phyloP scores from a whole-genome alignment of 306 rosid species.

The Arachis hypogaea region DNA sequence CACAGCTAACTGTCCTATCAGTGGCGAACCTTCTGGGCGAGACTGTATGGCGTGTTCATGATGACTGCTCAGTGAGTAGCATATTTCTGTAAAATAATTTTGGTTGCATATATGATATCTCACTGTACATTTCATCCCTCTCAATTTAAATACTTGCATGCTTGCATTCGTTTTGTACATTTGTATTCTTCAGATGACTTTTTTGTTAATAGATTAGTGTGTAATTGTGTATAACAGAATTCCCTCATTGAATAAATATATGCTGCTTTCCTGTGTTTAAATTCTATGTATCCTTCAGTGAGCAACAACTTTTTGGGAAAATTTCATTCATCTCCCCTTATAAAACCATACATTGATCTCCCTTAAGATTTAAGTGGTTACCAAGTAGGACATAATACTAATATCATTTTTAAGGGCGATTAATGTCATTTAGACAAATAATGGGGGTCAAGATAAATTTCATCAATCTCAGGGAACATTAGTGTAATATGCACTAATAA shows the following conservation, averaged over 20 bases:
- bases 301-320: too few species aligned
- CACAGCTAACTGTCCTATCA: conserved; percentile 87
- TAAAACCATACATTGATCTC: too few species aligned
- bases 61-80: conserved; percentile 97
- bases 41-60: conserved; percentile 99
- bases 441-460: too few species aligned
- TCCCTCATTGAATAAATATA: conserved; percentile 14
- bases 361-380: too few species aligned
- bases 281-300: not conserved
- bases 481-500: too few species aligned
- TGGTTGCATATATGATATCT: conserved; percentile 2
- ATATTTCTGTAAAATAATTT: conserved; percentile 57
- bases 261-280: conserved; percentile 19
- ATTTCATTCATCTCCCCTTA: too few species aligned
- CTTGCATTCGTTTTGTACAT: conserved; percentile 1
- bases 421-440: too few species aligned
- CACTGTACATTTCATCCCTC: conserved; percentile 30
- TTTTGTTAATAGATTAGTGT: conserved; percentile 13
- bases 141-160: not conserved
- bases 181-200: conserved; percentile 4
- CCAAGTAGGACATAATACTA: too few species aligned
- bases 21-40: conserved; percentile 98
- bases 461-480: too few species aligned
- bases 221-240: not conserved
- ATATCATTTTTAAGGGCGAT: too few species aligned